Percentiles rank a stretch among this genome's conserved stretches.
Conservation (phyloP, 441 rosid species). For the Euphorbia corollata region DNA sequence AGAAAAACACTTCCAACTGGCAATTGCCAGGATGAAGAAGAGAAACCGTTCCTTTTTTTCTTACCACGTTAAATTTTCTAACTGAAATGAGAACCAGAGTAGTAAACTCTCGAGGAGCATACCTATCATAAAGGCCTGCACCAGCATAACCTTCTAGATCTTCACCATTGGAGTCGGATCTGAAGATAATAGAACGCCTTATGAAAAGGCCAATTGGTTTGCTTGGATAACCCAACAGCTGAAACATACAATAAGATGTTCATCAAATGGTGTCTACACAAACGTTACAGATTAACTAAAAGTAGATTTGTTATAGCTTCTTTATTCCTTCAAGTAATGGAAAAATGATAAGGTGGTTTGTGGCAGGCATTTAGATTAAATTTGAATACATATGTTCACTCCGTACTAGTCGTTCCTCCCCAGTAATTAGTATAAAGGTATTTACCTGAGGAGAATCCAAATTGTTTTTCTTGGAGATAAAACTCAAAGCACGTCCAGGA, state of each 20-base stretch:
- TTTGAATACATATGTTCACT: background rate
- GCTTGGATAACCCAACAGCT: slow-evolving; percentile 95
- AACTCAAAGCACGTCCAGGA: slow-evolving; percentile 95
- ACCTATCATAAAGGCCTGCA: slow-evolving; percentile 99
- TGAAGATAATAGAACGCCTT: slow-evolving; percentile 75
- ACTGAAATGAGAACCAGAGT: too few species aligned
- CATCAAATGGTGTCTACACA: background rate
- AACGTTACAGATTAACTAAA: background rate
- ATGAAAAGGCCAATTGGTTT: slow-evolving; percentile 89
- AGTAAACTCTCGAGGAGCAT: slow-evolving; percentile 17
- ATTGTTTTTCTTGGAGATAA: slow-evolving; percentile 68
- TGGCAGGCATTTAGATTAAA: background rate
- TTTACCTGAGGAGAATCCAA: slow-evolving; percentile 73
- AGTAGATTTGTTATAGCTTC: background rate
- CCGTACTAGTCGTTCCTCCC: background rate
- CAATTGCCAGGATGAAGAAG: too few species aligned
- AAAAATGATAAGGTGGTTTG: background rate
- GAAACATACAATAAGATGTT: slow-evolving; percentile 20
- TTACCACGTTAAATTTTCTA: too few species aligned
- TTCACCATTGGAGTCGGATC: slow-evolving; percentile 98
- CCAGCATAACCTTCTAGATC: slow-evolving; percentile 99
- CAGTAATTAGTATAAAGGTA: background rate
- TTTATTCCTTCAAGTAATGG: too few species aligned
- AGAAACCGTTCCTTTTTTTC: too few species aligned
- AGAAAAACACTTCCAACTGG: too few species aligned